Evolutionary conservation across 257 asterid species (phyloP).

Genomic region (Knoxia roxburghii): DNA sequence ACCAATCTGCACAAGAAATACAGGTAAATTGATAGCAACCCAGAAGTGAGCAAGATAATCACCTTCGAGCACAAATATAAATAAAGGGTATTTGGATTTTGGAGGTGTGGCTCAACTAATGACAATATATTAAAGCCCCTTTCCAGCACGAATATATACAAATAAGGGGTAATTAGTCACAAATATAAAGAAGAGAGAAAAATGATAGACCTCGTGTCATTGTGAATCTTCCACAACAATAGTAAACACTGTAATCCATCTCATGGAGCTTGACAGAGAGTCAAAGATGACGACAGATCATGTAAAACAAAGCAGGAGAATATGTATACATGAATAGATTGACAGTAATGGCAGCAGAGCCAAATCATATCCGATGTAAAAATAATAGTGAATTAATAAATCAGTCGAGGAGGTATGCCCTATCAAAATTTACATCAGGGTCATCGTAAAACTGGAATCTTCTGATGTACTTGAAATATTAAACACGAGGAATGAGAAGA

Average conservation of each 20-base stretch:
- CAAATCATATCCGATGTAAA: not conserved
- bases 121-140: not conserved
- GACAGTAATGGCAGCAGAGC: not conserved
- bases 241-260: not conserved
- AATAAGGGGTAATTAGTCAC: not conserved
- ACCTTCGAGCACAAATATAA: not conserved
- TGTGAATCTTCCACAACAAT: not conserved
- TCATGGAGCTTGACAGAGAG: not conserved
- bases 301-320: not conserved
- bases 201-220: not conserved
- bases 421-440: not conserved
- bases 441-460: not conserved
- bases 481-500: not conserved
- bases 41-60: constrained; percentile 17
- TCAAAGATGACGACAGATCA: not conserved
- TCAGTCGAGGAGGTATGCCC: not conserved
- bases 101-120: not conserved
- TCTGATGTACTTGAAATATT: not conserved
- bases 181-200: not conserved
- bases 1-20: constrained; percentile 60
- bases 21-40: constrained; percentile 7
- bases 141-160: not conserved
- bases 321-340: not conserved
- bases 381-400: not conserved
- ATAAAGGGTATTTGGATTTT: too few species aligned